Conservation (phyloP, 306 rosid genomes). For the Parietaria judaica region DNA sequence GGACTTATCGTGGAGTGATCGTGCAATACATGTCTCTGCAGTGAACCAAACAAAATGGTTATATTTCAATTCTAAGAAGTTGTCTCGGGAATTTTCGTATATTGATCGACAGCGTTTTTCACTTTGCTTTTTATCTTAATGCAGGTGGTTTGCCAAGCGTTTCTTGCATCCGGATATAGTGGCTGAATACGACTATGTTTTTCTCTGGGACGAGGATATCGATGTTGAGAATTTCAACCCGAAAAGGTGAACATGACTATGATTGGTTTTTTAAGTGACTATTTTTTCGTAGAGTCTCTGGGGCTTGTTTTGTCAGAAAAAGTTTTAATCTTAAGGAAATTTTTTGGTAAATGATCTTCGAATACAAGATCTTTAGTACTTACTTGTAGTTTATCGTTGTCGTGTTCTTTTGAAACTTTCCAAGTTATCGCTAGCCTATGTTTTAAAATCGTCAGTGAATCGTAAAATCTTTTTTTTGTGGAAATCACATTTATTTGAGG, state of each 20-base stretch:
- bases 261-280: background rate
- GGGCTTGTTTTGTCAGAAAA: background rate
- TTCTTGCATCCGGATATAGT: slow-evolving; percentile 94
- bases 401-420: too few species aligned
- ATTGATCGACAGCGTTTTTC: slow-evolving; percentile 2
- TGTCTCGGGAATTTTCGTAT: background rate
- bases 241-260: slow-evolving; percentile 31
- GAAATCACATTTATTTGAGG: too few species aligned
- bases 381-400: too few species aligned
- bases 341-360: too few species aligned
- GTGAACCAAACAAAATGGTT: slow-evolving; percentile 65
- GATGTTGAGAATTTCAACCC: slow-evolving; percentile 81
- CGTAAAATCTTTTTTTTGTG: too few species aligned
- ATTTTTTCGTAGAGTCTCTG: too few species aligned
- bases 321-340: too few species aligned
- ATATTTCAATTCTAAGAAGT: background rate
- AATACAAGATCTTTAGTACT: too few species aligned
- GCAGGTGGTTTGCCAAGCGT: slow-evolving; percentile 95
- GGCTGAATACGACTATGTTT: slow-evolving; percentile 60
- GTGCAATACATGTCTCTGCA: slow-evolving; percentile 46
- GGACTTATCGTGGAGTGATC: slow-evolving; percentile 38
- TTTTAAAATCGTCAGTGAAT: too few species aligned
- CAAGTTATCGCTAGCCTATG: too few species aligned
- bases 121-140: background rate
- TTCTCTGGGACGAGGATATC: slow-evolving; percentile 98